Conservation (phyloP, 2,329 filamentous ascomycete species). For the Arthrobotrys megalospora region DNA sequence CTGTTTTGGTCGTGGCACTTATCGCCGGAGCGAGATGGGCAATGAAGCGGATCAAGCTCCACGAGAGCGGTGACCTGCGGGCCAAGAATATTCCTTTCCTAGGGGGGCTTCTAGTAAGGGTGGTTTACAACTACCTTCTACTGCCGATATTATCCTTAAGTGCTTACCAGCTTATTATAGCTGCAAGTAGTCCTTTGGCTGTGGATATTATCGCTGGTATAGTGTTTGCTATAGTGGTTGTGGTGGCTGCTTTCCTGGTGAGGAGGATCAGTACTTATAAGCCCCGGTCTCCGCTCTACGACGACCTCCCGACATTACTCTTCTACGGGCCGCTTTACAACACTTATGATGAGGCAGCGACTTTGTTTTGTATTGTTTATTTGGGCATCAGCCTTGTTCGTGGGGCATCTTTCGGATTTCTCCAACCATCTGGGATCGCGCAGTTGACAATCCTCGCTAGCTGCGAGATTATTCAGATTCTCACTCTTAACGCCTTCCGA, state of each 20-base stretch:
- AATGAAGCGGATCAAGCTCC: constrained; percentile 79
- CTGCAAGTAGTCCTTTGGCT: constrained; percentile 78
- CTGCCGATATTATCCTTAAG: constrained; percentile 88
- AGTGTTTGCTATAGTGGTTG: constrained; percentile 77
- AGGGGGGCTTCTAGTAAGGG: constrained; percentile 74
- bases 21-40: constrained; percentile 84
- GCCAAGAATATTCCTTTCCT: constrained; percentile 90
- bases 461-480: constrained; percentile 90
- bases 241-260: constrained; percentile 84
- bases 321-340: constrained; percentile 96
- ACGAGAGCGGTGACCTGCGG: constrained; percentile 86
- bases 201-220: constrained; percentile 73
- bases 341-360: constrained; percentile 93
- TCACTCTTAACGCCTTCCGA: constrained; percentile 89
- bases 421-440: constrained; percentile 92
- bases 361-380: constrained; percentile 89
- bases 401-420: constrained; percentile 89
- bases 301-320: constrained; percentile 90
- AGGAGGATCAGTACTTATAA: constrained; percentile 74
- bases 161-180: constrained; percentile 89
- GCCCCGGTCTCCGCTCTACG: constrained; percentile 75
- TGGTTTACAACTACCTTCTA: constrained; percentile 93
- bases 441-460: constrained; percentile 93
- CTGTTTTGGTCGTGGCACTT: constrained; percentile 80
- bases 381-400: constrained; percentile 87